Base-by-base conservation (phyloP, 2,329 filamentous ascomycete species). In the Aspergillus luchuensis region DNA sequence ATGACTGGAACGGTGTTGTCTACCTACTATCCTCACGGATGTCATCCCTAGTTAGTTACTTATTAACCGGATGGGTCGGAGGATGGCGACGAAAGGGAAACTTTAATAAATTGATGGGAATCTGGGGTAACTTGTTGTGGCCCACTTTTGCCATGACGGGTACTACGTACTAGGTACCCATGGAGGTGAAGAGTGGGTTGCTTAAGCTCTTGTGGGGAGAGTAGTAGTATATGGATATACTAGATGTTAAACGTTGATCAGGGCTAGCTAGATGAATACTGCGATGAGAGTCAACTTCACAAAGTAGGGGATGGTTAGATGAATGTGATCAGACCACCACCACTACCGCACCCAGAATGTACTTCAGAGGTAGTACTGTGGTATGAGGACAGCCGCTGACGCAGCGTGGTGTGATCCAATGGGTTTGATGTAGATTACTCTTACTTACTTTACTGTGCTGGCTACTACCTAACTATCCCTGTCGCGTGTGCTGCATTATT, bases 241-340 rank as follows among this genome's bases (percentile, higher is more conserved):
- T 43, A 19, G 17, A 19, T 2, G 39, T 19, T 43, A 19, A 19
- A 19, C 17, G 17, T 19, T 19, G 17, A 19, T 19, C 17, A 19
- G 17, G 17, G 17, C 17, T 19, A 19, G 17, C 17, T 19, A 19
- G 17, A 19, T 19, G 17, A 19, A 19, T 19, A 19, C 17, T 19
- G 17, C 17, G 17, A 19, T 19, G 17, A 2, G 41, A 45, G 10
- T 21, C 19, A 19, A 17, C 17, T 5, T 19, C 10, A 19, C 13
- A 45, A 21, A 23, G 41, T 19, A 13, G 21, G 41, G 17, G 45
- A 30, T 30, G 10, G 13, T 4, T 36, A 30, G 33, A 36, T 36
- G 33, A 36, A 36, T 47, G 43, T 49, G 45, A 57, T 57, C 52
- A 55, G 52, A 25, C 52, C 52, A 55, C 38, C 15, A 1, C 23